Evolutionary conservation across 192 early-diverging fungal species (phyloP), one percentile per base, ranked within the genome.

Genomic region (Lobosporangium transversale): DNA sequence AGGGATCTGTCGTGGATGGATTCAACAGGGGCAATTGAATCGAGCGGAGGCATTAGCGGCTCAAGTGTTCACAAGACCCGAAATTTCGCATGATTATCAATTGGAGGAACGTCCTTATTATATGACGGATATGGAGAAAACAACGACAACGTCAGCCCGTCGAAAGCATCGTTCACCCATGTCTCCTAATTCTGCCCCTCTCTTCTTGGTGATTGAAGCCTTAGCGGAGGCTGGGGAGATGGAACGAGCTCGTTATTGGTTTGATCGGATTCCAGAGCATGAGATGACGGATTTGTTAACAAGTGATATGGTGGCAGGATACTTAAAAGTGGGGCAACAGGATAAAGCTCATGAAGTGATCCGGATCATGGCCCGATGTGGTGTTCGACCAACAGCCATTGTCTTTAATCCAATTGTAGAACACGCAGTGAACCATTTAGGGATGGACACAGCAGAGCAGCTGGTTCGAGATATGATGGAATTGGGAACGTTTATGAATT

Each of bases 261-360:
- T 75, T 54, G 71, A 75, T 33, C 62, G 54, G 37, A 56, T 75
- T 29, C 71, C 71, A 0, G 58, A 60, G 45, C 36, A 51, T 18
- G 62, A 75, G 35, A 23, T 75, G 23, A 66, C 71, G 4, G 71
- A 75, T 11, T 23, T 75, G 51, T n/a, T 75, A 44, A 75, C 71
- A 17, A 75, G 71, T 4, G 45, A 66, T 6, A 75, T 75, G 71
- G 71, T 75, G 9, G 71, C 71, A 7, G 71, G 71, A 0, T 75
- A 75, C 40, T 33, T 75, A 12, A 30, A 37, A 26, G 35, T 66
- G 8, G 71, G 71, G 3, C 62, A 66, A 6, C 56, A 66, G 36
- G 43, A 61, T 48, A 75, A 66, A 18, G 71, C 71, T 18, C 71
- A 75, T 26, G 71, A 75, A n/a, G 58, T 75, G 32, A 75, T 75